These are phyloP conservation scores for Spathaspora gorwiae DNA, from an alignment of 805 yeast species.

Conservation along the genomic window DNA sequence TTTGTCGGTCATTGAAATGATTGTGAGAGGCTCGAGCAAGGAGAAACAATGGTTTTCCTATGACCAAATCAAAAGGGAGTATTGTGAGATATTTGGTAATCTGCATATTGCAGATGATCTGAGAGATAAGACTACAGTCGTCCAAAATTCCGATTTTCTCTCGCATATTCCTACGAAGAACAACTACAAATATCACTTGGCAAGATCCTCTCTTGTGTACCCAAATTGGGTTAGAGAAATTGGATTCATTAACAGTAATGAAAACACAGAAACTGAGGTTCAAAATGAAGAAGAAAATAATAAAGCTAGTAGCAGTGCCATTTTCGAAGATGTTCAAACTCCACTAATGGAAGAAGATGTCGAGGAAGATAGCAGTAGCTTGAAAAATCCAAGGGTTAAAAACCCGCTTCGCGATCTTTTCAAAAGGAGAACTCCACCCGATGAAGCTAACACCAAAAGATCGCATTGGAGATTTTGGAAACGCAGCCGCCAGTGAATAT, in stretches of 20 bases:
- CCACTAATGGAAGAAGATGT: too few relatives aligned
- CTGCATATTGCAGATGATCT: not conserved
- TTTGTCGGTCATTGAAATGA: not conserved
- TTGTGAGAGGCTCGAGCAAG: not conserved
- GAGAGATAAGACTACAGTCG: not conserved
- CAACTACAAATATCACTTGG: not conserved
- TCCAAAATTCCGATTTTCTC: not conserved
- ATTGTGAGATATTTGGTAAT: not conserved
- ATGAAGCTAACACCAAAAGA: not conserved
- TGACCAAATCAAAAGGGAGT: not conserved
- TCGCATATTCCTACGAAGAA: not conserved
- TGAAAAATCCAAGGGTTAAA: not conserved
- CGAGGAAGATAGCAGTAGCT: too few relatives aligned
- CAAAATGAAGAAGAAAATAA: not conserved
- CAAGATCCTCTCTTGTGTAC: not conserved
- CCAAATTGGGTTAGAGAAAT: constrained; percentile 1
- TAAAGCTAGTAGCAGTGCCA: not conserved
- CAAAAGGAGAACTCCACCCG: not conserved
- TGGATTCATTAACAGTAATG: not conserved
- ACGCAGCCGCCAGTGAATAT: not conserved
- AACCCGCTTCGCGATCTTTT: not conserved
- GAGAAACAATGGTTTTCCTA: not conserved
- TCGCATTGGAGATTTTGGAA: not conserved
- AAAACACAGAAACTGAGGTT: not conserved
- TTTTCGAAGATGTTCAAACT: too few relatives aligned